A percentile compares a stretch with the other conserved stretches of the same genome.
Evolutionary conservation across 2,329 filamentous ascomycete species (phyloP).

Genomic region (Xylaria multiplex): DNA sequence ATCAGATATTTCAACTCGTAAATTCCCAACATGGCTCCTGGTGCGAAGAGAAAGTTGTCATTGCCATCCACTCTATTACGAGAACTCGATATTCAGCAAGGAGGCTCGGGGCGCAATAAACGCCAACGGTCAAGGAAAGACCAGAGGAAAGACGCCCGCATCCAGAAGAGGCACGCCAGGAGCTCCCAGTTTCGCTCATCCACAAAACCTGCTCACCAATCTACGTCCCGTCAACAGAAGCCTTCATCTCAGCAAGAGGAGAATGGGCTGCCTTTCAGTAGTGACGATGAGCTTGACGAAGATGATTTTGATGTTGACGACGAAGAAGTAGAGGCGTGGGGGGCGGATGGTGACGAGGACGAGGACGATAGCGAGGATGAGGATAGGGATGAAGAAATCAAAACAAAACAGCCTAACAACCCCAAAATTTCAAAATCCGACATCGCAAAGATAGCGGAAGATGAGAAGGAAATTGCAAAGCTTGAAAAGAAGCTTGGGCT

Average conservation of each 20-base stretch:
- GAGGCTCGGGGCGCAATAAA: constrained; percentile 33
- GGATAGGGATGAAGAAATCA: constrained; percentile 44
- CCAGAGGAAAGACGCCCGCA: constrained; percentile 47
- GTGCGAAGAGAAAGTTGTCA: constrained; percentile 51
- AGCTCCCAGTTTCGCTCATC: constrained; percentile 42
- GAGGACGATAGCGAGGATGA: constrained; percentile 29
- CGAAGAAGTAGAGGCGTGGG: constrained; percentile 24
- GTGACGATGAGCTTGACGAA: constrained; percentile 38
- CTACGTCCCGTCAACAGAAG: constrained; percentile 12
- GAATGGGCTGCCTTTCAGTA: constrained; percentile 25
- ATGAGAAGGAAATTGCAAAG: constrained; percentile 88
- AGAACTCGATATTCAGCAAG: constrained; percentile 53
- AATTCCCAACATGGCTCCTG: constrained; percentile 17
- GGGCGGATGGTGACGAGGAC: constrained; percentile 16
- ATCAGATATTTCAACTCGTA: neutral
- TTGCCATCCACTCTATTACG: constrained; percentile 57
- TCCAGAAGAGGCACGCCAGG: constrained; percentile 46
- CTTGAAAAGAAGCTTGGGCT: constrained; percentile 90
- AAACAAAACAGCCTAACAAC: constrained; percentile 46
- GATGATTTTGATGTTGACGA: constrained; percentile 36
- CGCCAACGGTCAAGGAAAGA: constrained; percentile 47
- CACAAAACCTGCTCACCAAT: constrained; percentile 26
- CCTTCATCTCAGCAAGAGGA: constrained; percentile 18
- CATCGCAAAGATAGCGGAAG: constrained; percentile 75
- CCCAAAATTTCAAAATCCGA: constrained; percentile 51